Evolutionary conservation across 2,329 filamentous ascomycete species (phyloP), one percentile per base, ranked within the genome.

Genomic region (Fusarium heterosporum): DNA sequence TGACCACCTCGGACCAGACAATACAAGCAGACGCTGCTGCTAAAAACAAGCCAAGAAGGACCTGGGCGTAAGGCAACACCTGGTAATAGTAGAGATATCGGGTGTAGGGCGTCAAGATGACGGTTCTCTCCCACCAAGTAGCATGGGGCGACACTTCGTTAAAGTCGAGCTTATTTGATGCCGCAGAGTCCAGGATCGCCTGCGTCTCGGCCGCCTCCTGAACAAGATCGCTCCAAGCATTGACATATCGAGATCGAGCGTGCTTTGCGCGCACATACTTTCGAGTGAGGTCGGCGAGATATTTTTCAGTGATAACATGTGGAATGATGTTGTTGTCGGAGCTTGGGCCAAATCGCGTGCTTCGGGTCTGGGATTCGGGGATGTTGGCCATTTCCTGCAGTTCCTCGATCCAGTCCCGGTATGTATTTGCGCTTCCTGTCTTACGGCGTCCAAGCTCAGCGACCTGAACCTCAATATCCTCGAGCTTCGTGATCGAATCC

Each of bases 401-500:
- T 74, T 99, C 96, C 69, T 98, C 95, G 68, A 99, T 97, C 96
- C 96, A 99, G 70, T 97, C 94, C 69, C 90, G 88, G 73, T 94
- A 96, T 40, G 91, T 86, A 54, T 83, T 82, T 7, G 92, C 89
- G 25, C 89, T 92, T 16, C 91, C 93, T 4, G 87, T 90, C 81
- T 97, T 97, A 69, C 93, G 87, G 68, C 90, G 88, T 68, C 90
- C 88, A 39, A 99, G 83, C 75, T 96, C 92, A 19, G 85, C 80
- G 4, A 98, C 90, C 74, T 96, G 93, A 5, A 86, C 83, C 76
- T 97, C 94, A 16, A 97, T 82, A 61, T 93, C 89, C 69, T 96
- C 93, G 17, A 98, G 81, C 58, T 89, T 89, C 45, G 91, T 85
- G 59, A 93, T 87, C 1, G 96, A 89, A 72, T 97, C 95, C 62